Evolutionary conservation across 1,139 yeast genomes (phyloP).

Genomic region (Hyphopichia pseudoburtonii): DNA sequence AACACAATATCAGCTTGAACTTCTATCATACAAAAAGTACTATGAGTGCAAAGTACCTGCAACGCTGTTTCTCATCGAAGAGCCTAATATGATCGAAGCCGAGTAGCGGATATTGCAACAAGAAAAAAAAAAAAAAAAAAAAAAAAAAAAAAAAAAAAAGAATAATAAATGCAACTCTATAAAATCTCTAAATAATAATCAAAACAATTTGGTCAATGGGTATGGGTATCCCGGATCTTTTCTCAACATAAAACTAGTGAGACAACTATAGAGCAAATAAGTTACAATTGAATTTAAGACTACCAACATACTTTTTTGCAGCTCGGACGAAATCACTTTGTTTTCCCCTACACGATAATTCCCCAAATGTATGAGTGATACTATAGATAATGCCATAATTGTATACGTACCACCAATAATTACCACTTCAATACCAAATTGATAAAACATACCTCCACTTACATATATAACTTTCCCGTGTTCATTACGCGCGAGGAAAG

Average conservation of each 20-base stretch:
- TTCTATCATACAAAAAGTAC: no score
- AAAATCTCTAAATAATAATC: constrained; percentile 4
- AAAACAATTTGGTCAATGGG: constrained; percentile 32
- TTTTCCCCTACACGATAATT: constrained; percentile 21
- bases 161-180: not conserved
- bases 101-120: no score
- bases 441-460: constrained; percentile 65
- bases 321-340: constrained; percentile 20
- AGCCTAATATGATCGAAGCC: no score
- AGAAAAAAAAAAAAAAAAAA: not conserved
- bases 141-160: not conserved
- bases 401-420: constrained; percentile 51
- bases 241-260: constrained; percentile 40
- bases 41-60: no score
- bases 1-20: no score
- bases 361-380: constrained; percentile 42
- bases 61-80: no score
- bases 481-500: constrained; percentile 57
- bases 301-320: constrained; percentile 17
- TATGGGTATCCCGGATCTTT: constrained; percentile 46
- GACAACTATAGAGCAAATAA: constrained; percentile 34
- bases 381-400: constrained; percentile 36
- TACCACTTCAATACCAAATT: constrained; percentile 66
- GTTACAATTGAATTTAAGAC: constrained; percentile 17
- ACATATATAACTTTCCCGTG: constrained; percentile 50